A percentile compares a stretch with the other conserved stretches of the same genome.
phyloP scores from a whole-genome alignment of 495 filamentous ascomycete species.

The Penicillium bialowiezense region DNA sequence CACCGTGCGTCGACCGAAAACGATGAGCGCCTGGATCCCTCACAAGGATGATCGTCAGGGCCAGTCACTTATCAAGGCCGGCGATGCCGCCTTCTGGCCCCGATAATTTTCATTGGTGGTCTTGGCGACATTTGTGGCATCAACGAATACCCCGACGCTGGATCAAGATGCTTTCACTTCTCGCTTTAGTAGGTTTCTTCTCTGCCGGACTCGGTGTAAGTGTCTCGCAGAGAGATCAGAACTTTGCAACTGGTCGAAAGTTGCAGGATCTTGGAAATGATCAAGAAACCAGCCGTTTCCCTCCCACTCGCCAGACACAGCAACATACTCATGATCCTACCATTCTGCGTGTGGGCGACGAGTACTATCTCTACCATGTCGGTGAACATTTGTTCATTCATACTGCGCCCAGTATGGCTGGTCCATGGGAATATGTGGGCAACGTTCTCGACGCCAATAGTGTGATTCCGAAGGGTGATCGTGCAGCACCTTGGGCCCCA shows the following conservation, averaged over 20 bases:
- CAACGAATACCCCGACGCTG: constrained; percentile 21
- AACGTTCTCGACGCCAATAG: constrained; percentile 35
- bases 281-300: constrained; percentile 12
- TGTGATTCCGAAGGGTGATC: constrained; percentile 41
- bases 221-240: constrained; percentile 7
- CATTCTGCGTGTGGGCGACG: constrained; percentile 30
- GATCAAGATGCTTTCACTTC: constrained; percentile 23
- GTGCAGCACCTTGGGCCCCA: constrained; percentile 54
- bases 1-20: constrained; percentile 26
- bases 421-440: constrained; percentile 40
- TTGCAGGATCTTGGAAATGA: constrained; percentile 10
- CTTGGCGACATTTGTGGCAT: constrained; percentile 17
- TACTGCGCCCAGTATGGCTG: constrained; percentile 33
- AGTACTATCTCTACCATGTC: constrained; percentile 40
- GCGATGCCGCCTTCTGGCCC: constrained; percentile 15
- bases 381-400: constrained; percentile 34
- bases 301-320: constrained; percentile 30
- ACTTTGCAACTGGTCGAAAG: not conserved
- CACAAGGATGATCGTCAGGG: constrained; percentile 23
- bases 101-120: constrained; percentile 19
- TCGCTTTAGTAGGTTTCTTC: constrained; percentile 22
- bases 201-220: constrained; percentile 14
- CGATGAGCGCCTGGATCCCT: constrained; percentile 25
- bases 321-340: constrained; percentile 42
- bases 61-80: constrained; percentile 25